Percentiles rank a stretch among this genome's conserved stretches.
Conservation (phyloP, 371 early-diverging fungal genomes). For the Entomophthora muscae region DNA sequence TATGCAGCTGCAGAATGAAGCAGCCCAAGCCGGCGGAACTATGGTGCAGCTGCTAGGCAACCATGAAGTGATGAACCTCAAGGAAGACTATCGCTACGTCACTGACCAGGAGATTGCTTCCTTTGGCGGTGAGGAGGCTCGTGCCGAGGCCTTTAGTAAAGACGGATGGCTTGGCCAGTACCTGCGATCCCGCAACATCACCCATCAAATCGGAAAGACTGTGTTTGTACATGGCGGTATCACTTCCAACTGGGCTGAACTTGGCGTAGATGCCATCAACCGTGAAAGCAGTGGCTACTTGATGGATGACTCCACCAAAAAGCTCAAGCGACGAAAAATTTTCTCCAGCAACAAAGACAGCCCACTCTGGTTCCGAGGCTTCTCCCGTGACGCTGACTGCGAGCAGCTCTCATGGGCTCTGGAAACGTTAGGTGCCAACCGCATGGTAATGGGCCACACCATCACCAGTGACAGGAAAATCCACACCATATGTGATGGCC, state of each 20-base stretch:
- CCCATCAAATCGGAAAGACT: conserved; percentile 33
- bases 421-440: conserved; percentile 27
- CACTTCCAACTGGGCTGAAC: conserved; percentile 22
- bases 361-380: conserved; percentile 44
- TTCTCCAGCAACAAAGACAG: conserved; percentile 16
- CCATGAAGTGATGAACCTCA: conserved; percentile 59
- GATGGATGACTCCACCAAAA: neutral
- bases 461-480: conserved; percentile 38
- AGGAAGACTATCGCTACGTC: conserved; percentile 42
- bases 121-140: conserved; percentile 35
- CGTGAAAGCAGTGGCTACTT: neutral
- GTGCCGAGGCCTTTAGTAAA: conserved; percentile 28
- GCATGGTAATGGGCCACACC: conserved; percentile 65
- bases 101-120: conserved; percentile 33
- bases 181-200: conserved; percentile 29
- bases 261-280: conserved; percentile 14
- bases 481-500: conserved; percentile 39
- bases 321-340: neutral
- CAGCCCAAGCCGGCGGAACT: conserved; percentile 29
- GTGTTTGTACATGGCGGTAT: conserved; percentile 64
- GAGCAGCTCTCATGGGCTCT: conserved; percentile 26
- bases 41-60: conserved; percentile 37
- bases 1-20: conserved; percentile 32
- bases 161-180: conserved; percentile 48
- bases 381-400: conserved; percentile 38